A percentile compares a stretch with the other conserved stretches of the same genome.
Evolutionary conservation across 805 yeast species (phyloP).

Genomic region (Starmera dryadoides): DNA sequence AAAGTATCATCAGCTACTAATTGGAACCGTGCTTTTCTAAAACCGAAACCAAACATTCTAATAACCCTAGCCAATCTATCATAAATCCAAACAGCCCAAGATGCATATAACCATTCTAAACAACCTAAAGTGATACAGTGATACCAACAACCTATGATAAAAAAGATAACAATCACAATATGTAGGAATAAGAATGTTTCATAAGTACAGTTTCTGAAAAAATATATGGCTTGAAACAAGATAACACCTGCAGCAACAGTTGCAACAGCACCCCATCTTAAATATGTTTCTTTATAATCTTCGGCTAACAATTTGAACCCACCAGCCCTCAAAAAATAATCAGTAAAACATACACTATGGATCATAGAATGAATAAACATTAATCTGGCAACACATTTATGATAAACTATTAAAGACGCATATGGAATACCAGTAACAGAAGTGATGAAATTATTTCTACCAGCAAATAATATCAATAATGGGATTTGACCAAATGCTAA

Average conservation of each 20-base stretch:
- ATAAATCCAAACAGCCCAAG: constrained; percentile 13
- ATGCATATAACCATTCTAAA: constrained; percentile 43
- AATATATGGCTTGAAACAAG: constrained; percentile 39
- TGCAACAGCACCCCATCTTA: constrained; percentile 37
- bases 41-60: constrained; percentile 23
- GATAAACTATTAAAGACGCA: constrained; percentile 55
- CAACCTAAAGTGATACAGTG: constrained; percentile 51
- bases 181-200: constrained; percentile 58
- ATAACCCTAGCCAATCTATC: constrained; percentile 42
- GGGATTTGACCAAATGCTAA: constrained; percentile 38
- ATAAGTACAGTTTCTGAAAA: constrained; percentile 46
- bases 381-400: constrained; percentile 53
- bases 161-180: constrained; percentile 44
- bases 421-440: constrained; percentile 57
- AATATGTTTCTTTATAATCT: constrained; percentile 5
- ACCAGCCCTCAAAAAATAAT: constrained; percentile 3
- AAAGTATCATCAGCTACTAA: constrained; percentile 34
- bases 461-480: constrained; percentile 51
- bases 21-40: constrained; percentile 14
- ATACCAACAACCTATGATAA: constrained; percentile 47
- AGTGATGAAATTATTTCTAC: constrained; percentile 61
- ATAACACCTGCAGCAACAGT: constrained; percentile 36
- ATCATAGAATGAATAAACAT: constrained; percentile 19
- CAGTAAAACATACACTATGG: constrained; percentile 14
- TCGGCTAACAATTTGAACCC: neutral